Conservation (phyloP, 2,329 filamentous ascomycete genomes). For the Beauveria bassiana region DNA sequence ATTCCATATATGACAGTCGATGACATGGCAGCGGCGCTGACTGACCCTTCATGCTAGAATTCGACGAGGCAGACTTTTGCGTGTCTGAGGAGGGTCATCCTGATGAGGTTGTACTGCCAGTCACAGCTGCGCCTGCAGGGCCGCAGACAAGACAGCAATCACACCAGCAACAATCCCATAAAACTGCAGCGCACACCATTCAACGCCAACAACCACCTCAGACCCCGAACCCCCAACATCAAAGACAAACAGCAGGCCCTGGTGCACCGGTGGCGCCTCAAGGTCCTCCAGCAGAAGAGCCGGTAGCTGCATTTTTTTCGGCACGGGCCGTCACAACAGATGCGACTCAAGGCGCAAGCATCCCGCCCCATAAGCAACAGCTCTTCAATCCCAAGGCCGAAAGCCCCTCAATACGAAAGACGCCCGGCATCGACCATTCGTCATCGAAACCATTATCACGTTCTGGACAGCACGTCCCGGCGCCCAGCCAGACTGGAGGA, state of each 20-base stretch:
- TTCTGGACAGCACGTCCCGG: constrained; percentile 44
- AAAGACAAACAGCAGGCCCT: not conserved
- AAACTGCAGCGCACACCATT: not conserved
- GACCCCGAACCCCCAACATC: constrained; percentile 6
- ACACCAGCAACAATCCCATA: not conserved
- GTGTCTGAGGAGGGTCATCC: constrained; percentile 63
- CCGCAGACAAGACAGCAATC: constrained; percentile 1
- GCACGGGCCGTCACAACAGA: constrained; percentile 8
- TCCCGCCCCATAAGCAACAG: constrained; percentile 36
- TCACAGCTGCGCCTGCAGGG: not conserved
- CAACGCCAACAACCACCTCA: constrained; percentile 4
- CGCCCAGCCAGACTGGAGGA: constrained; percentile 23
- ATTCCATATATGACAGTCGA: not conserved
- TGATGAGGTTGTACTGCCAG: constrained; percentile 52
- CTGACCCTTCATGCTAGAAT: constrained; percentile 36
- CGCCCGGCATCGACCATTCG: constrained; percentile 75
- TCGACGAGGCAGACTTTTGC: constrained; percentile 71
- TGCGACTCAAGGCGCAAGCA: constrained; percentile 15
- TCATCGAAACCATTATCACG: constrained; percentile 65
- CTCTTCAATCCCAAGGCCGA: constrained; percentile 68
- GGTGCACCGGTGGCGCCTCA: not conserved
- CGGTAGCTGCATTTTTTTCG: constrained; percentile 11
- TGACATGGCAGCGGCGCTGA: not conserved
- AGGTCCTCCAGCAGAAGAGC: not conserved
- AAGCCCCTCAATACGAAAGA: constrained; percentile 81